These are phyloP conservation scores for Pisolithus microcarpus DNA, from an alignment of 768 basidiomycete species.

Conservation along the genomic window DNA sequence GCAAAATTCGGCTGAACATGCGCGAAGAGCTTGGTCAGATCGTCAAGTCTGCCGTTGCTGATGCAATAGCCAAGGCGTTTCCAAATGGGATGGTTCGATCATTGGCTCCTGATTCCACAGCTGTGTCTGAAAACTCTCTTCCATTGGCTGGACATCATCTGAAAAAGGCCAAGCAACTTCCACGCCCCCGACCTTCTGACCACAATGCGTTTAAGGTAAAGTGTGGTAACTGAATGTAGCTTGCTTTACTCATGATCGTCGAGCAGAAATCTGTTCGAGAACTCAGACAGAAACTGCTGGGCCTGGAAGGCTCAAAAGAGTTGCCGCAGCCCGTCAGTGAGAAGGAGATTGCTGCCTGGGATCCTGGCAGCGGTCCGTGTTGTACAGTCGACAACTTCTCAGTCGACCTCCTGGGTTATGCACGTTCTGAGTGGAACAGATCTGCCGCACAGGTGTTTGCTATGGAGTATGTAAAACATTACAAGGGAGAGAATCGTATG, in stretches of 20 bases:
- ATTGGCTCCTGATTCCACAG: not conserved
- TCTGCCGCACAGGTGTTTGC: not conserved
- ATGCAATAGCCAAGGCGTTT: not conserved
- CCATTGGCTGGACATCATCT: not conserved
- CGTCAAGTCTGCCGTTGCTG: not conserved
- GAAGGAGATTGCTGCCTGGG: not conserved
- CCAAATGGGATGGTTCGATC: not conserved
- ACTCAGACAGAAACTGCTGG: not conserved
- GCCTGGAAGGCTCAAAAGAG: not conserved
- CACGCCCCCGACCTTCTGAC: not conserved
- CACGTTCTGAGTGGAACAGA: not conserved
- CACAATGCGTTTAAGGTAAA: not conserved
- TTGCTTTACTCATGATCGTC: not conserved
- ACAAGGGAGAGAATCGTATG: not conserved
- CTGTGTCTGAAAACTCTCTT: not conserved
- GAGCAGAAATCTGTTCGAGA: not conserved
- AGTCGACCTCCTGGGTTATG: not conserved
- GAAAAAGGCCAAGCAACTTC: not conserved
- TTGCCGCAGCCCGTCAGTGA: not conserved
- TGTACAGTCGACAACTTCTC: not conserved
- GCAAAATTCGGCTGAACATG: not conserved
- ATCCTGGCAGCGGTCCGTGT: not conserved
- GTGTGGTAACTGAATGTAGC: not conserved
- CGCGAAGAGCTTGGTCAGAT: not conserved
- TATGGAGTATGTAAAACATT: not conserved